Evolutionary conservation across 306 rosid genomes (phyloP).

Genomic region (Fagus sylvatica): DNA sequence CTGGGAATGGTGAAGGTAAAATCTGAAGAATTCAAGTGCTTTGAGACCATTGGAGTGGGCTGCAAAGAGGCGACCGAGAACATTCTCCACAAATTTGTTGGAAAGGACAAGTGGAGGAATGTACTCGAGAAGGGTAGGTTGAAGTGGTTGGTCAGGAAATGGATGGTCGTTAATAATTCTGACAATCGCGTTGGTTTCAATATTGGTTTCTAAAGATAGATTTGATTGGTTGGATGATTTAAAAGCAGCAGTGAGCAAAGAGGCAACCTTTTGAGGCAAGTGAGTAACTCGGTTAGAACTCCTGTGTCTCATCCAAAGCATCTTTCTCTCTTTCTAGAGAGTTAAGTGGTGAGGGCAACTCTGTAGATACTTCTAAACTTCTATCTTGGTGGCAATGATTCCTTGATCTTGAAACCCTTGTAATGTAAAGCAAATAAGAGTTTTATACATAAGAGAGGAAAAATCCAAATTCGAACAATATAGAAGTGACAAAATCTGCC

Average conservation of each 20-base stretch:
- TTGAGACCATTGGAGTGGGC: slow-evolving; percentile 87
- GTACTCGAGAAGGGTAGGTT: slow-evolving; percentile 47
- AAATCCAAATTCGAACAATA: neutral
- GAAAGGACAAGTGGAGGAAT: slow-evolving; percentile 54
- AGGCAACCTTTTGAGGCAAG: slow-evolving; percentile 24
- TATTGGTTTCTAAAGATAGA: slow-evolving; percentile 2
- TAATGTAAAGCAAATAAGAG: slow-evolving; percentile 10
- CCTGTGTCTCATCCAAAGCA: slow-evolving; percentile 23
- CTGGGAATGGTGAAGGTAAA: slow-evolving; percentile 45
- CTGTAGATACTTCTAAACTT: neutral
- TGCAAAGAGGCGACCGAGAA: slow-evolving; percentile 69
- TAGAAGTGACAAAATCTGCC: neutral
- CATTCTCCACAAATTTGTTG: slow-evolving; percentile 44
- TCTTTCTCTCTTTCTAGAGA: slow-evolving; percentile 27
- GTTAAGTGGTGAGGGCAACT: neutral
- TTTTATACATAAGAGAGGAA: neutral
- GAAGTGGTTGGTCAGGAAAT: slow-evolving; percentile 71
- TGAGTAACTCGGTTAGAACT: slow-evolving; percentile 17
- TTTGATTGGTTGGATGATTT: slow-evolving; percentile 23
- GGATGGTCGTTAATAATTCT: slow-evolving; percentile 74
- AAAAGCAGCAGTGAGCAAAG: slow-evolving; percentile 8
- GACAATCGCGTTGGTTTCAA: slow-evolving; percentile 51
- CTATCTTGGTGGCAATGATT: neutral
- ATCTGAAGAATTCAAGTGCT: slow-evolving; percentile 74
- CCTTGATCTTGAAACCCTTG: slow-evolving; percentile 16